These are phyloP conservation scores for Linderniella brevidens DNA, from an alignment of 257 asterid species.

Conservation along the genomic window DNA sequence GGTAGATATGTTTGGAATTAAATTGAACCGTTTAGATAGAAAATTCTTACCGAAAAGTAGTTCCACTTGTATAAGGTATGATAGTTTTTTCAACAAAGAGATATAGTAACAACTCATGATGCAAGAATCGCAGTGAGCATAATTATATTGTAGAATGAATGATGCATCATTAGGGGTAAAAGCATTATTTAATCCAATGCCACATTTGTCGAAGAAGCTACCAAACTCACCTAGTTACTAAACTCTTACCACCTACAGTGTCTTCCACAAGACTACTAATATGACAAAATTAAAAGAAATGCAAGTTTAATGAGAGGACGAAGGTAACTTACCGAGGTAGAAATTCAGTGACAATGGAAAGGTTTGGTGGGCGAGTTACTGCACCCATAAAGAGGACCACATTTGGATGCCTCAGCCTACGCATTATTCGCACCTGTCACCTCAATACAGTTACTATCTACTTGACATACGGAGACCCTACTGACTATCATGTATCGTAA, in stretches of 20 bases:
- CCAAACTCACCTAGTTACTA: too few relatives aligned
- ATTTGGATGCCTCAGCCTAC: constrained; percentile 92
- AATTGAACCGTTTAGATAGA: too few relatives aligned
- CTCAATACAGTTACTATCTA: not conserved
- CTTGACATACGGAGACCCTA: not conserved
- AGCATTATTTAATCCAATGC: too few relatives aligned
- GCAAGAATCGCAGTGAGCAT: too few relatives aligned
- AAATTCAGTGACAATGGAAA: constrained; percentile 86
- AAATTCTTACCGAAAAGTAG: too few relatives aligned
- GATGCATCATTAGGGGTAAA: too few relatives aligned
- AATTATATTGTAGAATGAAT: too few relatives aligned
- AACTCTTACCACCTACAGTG: constrained; percentile 3
- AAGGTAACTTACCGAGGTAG: constrained; percentile 61
- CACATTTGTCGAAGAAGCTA: too few relatives aligned
- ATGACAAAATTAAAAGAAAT: constrained; percentile 8
- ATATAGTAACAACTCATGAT: too few relatives aligned
- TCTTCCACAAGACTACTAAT: constrained; percentile 5
- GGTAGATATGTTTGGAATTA: not conserved
- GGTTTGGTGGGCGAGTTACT: constrained; percentile 95
- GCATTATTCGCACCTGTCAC: constrained; percentile 91
- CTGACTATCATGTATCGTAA: not conserved
- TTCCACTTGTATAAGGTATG: too few relatives aligned
- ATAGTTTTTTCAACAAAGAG: too few relatives aligned
- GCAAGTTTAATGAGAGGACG: constrained; percentile 4
- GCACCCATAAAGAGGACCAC: constrained; percentile 99